Conservation (phyloP, 495 filamentous ascomycete genomes). For the Viridothelium virens region DNA sequence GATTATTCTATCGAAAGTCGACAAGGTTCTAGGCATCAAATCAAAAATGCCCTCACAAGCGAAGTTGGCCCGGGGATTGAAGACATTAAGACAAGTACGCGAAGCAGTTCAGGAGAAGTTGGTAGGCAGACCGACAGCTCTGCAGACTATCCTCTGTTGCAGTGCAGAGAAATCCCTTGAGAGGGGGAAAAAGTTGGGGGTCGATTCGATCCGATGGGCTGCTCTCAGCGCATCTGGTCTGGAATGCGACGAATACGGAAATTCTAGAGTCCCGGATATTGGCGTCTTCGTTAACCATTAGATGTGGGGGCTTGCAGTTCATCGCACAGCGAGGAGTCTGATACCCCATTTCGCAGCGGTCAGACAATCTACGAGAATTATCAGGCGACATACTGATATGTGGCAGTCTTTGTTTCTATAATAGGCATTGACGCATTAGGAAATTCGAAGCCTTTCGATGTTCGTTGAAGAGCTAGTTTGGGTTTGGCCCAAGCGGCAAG, state of each 20-base stretch:
- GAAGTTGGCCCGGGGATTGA: slow-evolving; percentile 14
- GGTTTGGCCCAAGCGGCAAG: too few relatives aligned
- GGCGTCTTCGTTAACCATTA: background rate
- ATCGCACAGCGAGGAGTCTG: background rate
- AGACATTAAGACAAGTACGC: slow-evolving; percentile 18
- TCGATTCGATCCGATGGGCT: slow-evolving; percentile 31
- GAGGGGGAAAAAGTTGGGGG: slow-evolving; percentile 24
- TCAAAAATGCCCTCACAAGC: slow-evolving; percentile 14
- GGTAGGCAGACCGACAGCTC: slow-evolving; percentile 11
- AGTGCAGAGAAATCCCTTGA: slow-evolving; percentile 27
- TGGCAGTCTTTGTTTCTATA: too few relatives aligned
- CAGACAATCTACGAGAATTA: background rate
- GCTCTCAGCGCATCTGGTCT: slow-evolving; percentile 32
- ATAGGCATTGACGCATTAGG: too few relatives aligned
- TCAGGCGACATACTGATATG: background rate
- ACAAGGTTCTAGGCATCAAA: slow-evolving; percentile 39
- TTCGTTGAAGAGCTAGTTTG: too few relatives aligned
- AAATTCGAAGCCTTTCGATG: too few relatives aligned
- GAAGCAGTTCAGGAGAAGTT: slow-evolving; percentile 19
- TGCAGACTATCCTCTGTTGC: slow-evolving; percentile 25
- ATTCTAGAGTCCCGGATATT: background rate
- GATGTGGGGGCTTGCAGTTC: background rate
- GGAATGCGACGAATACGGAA: slow-evolving; percentile 24
- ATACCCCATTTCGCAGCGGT: background rate
- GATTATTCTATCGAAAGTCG: slow-evolving; percentile 77